phyloP scores from a whole-genome alignment of 1,139 yeast species.

The Debaryomyces psychrophilus region DNA sequence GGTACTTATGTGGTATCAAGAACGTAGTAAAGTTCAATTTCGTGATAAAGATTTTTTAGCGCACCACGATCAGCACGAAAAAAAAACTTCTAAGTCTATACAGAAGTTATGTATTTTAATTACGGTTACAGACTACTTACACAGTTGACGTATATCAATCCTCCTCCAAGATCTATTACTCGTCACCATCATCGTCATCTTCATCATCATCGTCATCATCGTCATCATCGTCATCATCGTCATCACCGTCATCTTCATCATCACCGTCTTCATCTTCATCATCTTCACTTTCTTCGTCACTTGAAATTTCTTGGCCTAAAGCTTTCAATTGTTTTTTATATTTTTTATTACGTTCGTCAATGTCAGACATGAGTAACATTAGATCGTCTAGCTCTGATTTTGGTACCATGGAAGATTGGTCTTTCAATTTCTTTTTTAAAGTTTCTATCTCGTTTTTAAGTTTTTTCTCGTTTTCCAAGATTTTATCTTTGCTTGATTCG shows the following conservation, averaged over 20 bases:
- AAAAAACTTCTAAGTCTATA: background rate
- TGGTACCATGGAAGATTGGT: conserved; percentile 39
- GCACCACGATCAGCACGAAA: background rate
- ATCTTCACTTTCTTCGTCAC: conserved; percentile 48
- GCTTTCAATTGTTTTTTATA: conserved; percentile 57
- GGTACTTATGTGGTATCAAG: background rate
- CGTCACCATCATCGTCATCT: too few relatives aligned
- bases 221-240: conserved; percentile 1
- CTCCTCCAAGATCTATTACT: too few relatives aligned
- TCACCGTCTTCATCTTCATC: conserved; percentile 38
- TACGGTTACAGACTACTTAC: background rate
- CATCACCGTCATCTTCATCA: conserved; percentile 4
- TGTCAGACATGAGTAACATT: conserved; percentile 70
- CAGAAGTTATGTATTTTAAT: background rate
- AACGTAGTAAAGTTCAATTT: background rate
- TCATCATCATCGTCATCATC: background rate
- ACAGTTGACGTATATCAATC: background rate
- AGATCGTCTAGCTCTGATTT: conserved; percentile 73
- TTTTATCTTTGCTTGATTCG: conserved; percentile 1
- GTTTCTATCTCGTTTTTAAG: conserved; percentile 17
- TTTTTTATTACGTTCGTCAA: conserved; percentile 66
- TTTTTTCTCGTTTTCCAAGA: conserved; percentile 13
- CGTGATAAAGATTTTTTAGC: too few relatives aligned
- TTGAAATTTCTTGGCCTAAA: conserved; percentile 52
- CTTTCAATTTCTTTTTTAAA: conserved; percentile 20